These are phyloP conservation scores for Aspergillus proliferans DNA, from an alignment of 2,329 filamentous ascomycete species.

Conservation along the genomic window DNA sequence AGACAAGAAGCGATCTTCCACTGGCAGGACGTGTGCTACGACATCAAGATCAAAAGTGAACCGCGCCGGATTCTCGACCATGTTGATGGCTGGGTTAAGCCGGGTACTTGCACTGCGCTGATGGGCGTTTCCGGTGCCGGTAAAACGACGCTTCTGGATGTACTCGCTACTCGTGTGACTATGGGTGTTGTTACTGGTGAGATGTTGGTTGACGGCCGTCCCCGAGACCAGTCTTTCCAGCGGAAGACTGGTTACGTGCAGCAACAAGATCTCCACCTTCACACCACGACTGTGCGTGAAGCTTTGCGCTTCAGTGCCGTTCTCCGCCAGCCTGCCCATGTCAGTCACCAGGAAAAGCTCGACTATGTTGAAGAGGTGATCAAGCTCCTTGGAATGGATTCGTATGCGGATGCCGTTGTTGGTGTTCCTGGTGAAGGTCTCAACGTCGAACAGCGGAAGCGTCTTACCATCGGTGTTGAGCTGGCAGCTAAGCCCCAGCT, in stretches of 20 bases:
- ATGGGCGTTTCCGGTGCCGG: slow-evolving; percentile 92
- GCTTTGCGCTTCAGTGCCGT: slow-evolving; percentile 79
- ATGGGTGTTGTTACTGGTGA: slow-evolving; percentile 85
- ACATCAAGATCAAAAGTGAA: slow-evolving; percentile 73
- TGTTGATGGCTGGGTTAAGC: slow-evolving; percentile 90
- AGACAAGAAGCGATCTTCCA: slow-evolving; percentile 73
- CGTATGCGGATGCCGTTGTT: slow-evolving; percentile 83
- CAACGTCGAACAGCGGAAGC: slow-evolving; percentile 60
- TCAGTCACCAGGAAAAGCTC: slow-evolving; percentile 70
- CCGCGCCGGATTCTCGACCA: slow-evolving; percentile 71
- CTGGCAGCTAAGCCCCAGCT: slow-evolving; percentile 85
- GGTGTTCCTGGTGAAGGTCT: slow-evolving; percentile 79
- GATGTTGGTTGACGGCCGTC: slow-evolving; percentile 73
- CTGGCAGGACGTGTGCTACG: slow-evolving; percentile 79
- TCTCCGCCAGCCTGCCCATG: slow-evolving; percentile 71
- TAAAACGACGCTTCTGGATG: slow-evolving; percentile 85
- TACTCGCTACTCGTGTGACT: slow-evolving; percentile 74
- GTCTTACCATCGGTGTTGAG: slow-evolving; percentile 92
- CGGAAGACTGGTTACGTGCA: slow-evolving; percentile 89
- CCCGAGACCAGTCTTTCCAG: slow-evolving; percentile 75
- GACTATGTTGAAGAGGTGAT: slow-evolving; percentile 88
- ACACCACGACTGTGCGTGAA: slow-evolving; percentile 80
- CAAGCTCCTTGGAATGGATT: slow-evolving; percentile 80
- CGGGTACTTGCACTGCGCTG: slow-evolving; percentile 78
- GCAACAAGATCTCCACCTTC: slow-evolving; percentile 83